These are phyloP conservation scores for Sisymbrium altissimum DNA, from an alignment of 345 rosid species.

Conservation along the genomic window DNA sequence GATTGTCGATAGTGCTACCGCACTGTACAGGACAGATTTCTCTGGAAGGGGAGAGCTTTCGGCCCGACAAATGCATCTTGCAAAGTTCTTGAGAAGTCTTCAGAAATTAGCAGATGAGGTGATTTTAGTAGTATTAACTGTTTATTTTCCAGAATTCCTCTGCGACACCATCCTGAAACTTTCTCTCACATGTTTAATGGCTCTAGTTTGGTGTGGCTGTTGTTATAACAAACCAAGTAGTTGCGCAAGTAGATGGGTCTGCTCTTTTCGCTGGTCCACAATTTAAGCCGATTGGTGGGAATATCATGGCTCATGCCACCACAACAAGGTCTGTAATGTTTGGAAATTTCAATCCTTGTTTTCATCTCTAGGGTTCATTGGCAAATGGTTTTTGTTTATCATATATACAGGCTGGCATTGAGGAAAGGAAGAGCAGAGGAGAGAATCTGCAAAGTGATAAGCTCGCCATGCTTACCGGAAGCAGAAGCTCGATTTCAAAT, in stretches of 20 bases:
- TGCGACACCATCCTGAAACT: background rate
- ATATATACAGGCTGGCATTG: slow-evolving; percentile 58
- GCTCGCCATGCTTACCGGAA: slow-evolving; percentile 93
- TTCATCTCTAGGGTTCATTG: background rate
- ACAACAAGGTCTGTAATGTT: slow-evolving; percentile 67
- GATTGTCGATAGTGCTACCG: slow-evolving; percentile 97
- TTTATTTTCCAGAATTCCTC: slow-evolving; percentile 21
- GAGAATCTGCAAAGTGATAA: slow-evolving; percentile 93
- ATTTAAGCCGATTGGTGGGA: slow-evolving; percentile 92
- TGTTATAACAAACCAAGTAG: slow-evolving; percentile 93
- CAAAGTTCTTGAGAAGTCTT: slow-evolving; percentile 91
- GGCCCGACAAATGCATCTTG: slow-evolving; percentile 98
- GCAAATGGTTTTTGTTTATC: background rate
- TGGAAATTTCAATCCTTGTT: background rate
- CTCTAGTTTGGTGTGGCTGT: slow-evolving; percentile 91
- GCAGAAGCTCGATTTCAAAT: slow-evolving; percentile 94
- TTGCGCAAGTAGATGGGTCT: slow-evolving; percentile 98
- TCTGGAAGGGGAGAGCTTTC: slow-evolving; percentile 95
- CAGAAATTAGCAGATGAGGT: slow-evolving; percentile 99
- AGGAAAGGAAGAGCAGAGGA: slow-evolving; percentile 97
- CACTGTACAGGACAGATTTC: slow-evolving; percentile 92
- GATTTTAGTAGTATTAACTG: slow-evolving; percentile 30
- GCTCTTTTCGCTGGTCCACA: slow-evolving; percentile 98
- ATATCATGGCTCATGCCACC: slow-evolving; percentile 98
- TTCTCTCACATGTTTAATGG: background rate